phyloP scores from a whole-genome alignment of 179 eudicot genomes.

The Corrigiola litoralis region DNA sequence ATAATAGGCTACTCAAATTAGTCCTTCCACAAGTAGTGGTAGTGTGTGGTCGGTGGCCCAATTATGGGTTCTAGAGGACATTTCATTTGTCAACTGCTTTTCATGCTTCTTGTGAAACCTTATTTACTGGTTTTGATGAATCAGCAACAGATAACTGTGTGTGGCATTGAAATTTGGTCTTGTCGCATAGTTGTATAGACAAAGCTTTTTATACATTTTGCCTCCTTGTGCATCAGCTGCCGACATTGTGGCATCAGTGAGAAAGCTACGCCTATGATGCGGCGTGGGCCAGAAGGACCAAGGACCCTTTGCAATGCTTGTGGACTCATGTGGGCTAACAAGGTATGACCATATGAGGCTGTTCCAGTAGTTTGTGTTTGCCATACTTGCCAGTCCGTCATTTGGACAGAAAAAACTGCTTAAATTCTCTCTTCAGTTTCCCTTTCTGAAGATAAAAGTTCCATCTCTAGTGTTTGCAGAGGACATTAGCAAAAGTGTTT shows the following conservation, averaged over 20 bases:
- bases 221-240: conserved; percentile 37
- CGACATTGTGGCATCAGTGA: conserved; percentile 74
- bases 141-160: too few species aligned
- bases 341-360: conserved; percentile 33
- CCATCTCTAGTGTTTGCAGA: background rate
- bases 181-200: background rate
- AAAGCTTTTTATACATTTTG: background rate
- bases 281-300: conserved; percentile 81
- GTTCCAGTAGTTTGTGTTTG: background rate
- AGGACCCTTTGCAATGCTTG: conserved; percentile 87
- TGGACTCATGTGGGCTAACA: conserved; percentile 88
- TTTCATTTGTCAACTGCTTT: too few species aligned
- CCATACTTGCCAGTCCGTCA: background rate
- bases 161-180: too few species aligned
- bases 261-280: conserved; percentile 83
- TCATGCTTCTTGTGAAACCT: too few species aligned
- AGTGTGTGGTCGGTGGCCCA: too few species aligned
- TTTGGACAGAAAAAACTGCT: background rate
- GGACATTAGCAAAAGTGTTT: background rate
- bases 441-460: too few species aligned
- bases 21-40: too few species aligned
- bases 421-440: too few species aligned
- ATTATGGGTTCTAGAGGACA: too few species aligned
- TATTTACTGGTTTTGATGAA: too few species aligned
- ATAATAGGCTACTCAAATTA: too few species aligned